These are phyloP conservation scores for Phytophthora ohioensis DNA, from an alignment of 352 stramenopile genomes.

Conservation along the genomic window DNA sequence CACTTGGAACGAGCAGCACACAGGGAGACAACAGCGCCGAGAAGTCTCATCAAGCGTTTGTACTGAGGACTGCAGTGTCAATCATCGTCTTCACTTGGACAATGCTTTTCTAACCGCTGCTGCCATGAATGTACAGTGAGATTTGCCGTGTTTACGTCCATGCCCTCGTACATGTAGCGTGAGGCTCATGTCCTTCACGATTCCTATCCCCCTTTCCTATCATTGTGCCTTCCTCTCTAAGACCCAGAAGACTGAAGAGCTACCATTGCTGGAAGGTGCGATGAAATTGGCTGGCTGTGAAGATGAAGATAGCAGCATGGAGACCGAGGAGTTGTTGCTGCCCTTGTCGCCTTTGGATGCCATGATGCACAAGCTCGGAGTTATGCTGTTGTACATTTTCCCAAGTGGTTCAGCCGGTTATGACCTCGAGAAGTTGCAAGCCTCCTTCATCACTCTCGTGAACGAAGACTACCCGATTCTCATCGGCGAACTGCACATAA, in stretches of 20 bases:
- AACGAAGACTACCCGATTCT: constrained; percentile 57
- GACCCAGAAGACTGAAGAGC: constrained; percentile 17
- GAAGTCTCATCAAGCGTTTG: not conserved
- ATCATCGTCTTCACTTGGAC: not conserved
- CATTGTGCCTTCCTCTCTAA: constrained; percentile 5
- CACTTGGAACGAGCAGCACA: not conserved
- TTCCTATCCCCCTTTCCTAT: constrained; percentile 2
- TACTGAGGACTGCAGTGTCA: not conserved
- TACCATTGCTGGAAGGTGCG: not conserved
- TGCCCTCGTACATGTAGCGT: not conserved
- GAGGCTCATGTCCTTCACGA: constrained; percentile 1
- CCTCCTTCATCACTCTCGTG: constrained; percentile 41
- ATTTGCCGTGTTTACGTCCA: constrained; percentile 32
- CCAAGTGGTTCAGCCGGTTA: constrained; percentile 25
- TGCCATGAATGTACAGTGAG: not conserved
- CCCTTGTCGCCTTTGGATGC: constrained; percentile 59
- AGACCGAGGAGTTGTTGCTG: constrained; percentile 10
- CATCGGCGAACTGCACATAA: constrained; percentile 36
- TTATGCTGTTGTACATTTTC: constrained; percentile 64
- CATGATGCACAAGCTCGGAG: constrained; percentile 50
- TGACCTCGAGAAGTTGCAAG: constrained; percentile 44
- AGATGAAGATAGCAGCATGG: not conserved
- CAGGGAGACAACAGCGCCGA: constrained; percentile 4
- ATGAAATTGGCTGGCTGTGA: not conserved
- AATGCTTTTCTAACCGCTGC: not conserved